Evolutionary conservation across 495 filamentous ascomycete genomes (phyloP), one percentile per base, ranked within the genome.

Genomic region (Penicillium mononematosum): DNA sequence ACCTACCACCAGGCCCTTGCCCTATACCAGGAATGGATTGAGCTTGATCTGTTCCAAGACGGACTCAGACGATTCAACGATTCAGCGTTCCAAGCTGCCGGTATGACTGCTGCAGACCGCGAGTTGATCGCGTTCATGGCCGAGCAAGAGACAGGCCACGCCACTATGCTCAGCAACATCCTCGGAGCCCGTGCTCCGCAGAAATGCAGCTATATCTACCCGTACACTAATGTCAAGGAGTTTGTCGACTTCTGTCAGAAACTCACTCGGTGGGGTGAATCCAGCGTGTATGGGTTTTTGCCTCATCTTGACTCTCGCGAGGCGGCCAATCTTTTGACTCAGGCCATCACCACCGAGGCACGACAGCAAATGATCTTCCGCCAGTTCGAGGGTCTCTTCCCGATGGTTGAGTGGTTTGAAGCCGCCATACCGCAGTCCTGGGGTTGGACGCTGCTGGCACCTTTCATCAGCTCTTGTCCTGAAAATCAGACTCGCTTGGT

Each of bases 341-440:
- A 90, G 68, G 85, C 85, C 24, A 88, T 96, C 71, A 82, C 89
- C 22, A 88, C 85, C n/a, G 92, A 96, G 63, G 87, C 89, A 14
- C 85, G 91, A 2, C 92, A 96, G 73, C 89, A 96, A 74, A 80
- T 91, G 77, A 88, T 89, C 55, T 96, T 94, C 81, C 87, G 91
- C 22, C 90, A 96, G 60, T 89, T 95, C 71, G 80, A 84, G 29
- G 91, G 90, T 25, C 82, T 95, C 22, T 89, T 88, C 72, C 89
- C 91, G 3, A 91, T 90, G 87, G 86, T 89, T 0, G 88, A 88
- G 3, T 96, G 88, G 88, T 92, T 93, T 68, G 83, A 91, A 70
- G 79, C 83, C 10, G 89, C 89, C 24, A 82, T 92, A 19, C 90
- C 90, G 0, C 91, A 96, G 67, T 89, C 86, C 0, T 95, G 92